Percentiles rank a stretch among this genome's conserved stretches.
phyloP scores from a whole-genome alignment of 345 rosid genomes.

The Linum usitatissimum region DNA sequence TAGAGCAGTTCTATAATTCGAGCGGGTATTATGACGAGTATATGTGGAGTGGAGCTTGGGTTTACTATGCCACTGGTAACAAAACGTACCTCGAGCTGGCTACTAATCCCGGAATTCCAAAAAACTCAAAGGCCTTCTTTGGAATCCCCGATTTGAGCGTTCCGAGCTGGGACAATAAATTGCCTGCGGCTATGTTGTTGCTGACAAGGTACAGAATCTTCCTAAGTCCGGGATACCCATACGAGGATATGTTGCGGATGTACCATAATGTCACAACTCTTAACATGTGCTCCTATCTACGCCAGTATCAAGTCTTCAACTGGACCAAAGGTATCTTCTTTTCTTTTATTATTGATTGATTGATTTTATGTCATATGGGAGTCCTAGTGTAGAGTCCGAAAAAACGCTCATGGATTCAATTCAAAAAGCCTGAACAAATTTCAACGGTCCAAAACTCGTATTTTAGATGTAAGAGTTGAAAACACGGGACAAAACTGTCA shows the following conservation, averaged over 20 bases:
- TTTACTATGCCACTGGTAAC: slow-evolving; percentile 84
- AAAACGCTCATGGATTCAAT: too few species aligned
- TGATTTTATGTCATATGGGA: too few species aligned
- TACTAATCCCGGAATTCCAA: slow-evolving; percentile 41
- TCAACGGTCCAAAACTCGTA: too few species aligned
- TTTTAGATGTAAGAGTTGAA: too few species aligned
- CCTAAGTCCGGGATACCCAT: slow-evolving; percentile 70
- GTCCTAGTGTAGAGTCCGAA: too few species aligned
- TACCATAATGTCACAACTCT: slow-evolving; percentile 61
- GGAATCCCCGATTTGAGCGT: slow-evolving; percentile 27
- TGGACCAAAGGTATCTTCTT: slow-evolving; percentile 68
- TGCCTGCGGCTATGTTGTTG: slow-evolving; percentile 86
- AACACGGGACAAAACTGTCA: too few species aligned
- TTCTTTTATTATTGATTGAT: too few species aligned
- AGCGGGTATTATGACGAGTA: slow-evolving; percentile 64
- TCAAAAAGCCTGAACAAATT: too few species aligned
- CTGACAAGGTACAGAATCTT: slow-evolving; percentile 62
- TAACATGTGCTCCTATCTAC: slow-evolving; percentile 72
- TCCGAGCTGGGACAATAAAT: slow-evolving; percentile 71
- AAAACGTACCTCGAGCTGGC: slow-evolving; percentile 40
- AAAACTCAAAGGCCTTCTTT: slow-evolving; percentile 45
- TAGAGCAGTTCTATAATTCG: slow-evolving; percentile 58
- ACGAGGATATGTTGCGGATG: slow-evolving; percentile 65
- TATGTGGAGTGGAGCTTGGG: slow-evolving; percentile 82
- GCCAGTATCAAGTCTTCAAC: slow-evolving; percentile 49